Base-by-base conservation (phyloP, 129 eudicot genomes). In the Heracleum sosnowskyi region DNA sequence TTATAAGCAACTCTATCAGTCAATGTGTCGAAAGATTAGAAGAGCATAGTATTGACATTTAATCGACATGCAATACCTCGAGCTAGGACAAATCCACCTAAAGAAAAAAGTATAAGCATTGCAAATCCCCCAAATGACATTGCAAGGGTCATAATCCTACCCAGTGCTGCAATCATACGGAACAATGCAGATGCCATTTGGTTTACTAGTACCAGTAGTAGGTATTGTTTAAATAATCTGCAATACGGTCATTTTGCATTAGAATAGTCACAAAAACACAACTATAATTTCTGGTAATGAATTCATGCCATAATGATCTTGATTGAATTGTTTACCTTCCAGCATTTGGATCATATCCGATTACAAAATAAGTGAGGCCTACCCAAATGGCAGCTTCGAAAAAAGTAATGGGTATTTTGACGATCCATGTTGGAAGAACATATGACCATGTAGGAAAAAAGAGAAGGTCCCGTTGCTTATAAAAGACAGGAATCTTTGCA, bases 381-480 rank as follows among this genome's bases (percentile, higher is more conserved):
- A 85, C 79, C 96, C 93, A 91, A 57, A 85, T 76, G 11, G 57
- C 87, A 5, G 78, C 84, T 85, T 94, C 98, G 15, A 81, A 16
- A 36, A 94, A 79, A n/a, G 91, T 63, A 28, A 88, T 24, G 2
- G 98, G 98, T 76, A 93, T 85, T 81, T 89, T 89, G 79, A 89
- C 83, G 49, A 91, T 40, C 97, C 96, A 89, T 12, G 84, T 5
- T 13, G 98, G 98, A 64, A 93, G 74, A 66, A 91, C 90, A 80
- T 89, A 91, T 11, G 85, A 82, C 96, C 97, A 94, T 1, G 96
- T 11, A 1, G 98, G 98, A 75, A n/a, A 91, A 69, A 94, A 94
- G 11, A 83, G 86, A 78, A 87, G 89, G 79, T 94, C 87, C 28
- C 97, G 80, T 69, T 94, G 98, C 83, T 94, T 94, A 84, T 85